Percentiles rank a stretch among this genome's conserved stretches.
Conservation (phyloP, 1,284 basidiomycete species). For the Ganoderma leucocontextum region DNA sequence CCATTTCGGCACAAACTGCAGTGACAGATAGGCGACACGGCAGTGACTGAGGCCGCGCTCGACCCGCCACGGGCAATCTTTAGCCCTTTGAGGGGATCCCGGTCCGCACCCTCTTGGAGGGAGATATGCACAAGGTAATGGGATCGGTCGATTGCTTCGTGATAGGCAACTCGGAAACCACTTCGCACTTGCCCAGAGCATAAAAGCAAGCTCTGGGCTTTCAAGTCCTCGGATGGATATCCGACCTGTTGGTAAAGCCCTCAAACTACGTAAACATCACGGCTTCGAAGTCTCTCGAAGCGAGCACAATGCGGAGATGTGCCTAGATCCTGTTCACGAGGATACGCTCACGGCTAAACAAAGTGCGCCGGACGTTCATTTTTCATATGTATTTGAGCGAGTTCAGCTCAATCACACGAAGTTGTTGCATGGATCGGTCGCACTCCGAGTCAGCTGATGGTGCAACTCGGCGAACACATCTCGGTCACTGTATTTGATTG, state of each 20-base stretch:
- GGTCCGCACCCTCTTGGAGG: no score
- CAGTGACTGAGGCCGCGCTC: background rate
- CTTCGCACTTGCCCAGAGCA: background rate
- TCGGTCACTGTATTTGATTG: background rate
- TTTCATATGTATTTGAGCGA: background rate
- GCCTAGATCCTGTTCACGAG: background rate
- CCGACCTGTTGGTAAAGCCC: background rate
- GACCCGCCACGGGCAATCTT: background rate
- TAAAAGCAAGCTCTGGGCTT: background rate
- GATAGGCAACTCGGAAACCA: background rate
- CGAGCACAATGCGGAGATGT: background rate
- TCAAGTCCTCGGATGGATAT: background rate
- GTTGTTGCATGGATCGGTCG: background rate
- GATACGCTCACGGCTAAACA: background rate
- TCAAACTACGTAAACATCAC: background rate
- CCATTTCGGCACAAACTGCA: background rate
- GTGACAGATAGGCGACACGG: background rate
- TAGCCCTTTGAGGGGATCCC: background rate
- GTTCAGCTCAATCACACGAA: background rate
- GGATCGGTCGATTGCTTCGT: background rate
- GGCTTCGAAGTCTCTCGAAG: background rate
- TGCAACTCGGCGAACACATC: background rate
- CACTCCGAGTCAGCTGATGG: background rate
- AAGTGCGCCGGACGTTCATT: background rate
- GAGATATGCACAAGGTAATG: no score